phyloP scores from a whole-genome alignment of 78 protist genomes.

The Cavenderia fasciculata region DNA sequence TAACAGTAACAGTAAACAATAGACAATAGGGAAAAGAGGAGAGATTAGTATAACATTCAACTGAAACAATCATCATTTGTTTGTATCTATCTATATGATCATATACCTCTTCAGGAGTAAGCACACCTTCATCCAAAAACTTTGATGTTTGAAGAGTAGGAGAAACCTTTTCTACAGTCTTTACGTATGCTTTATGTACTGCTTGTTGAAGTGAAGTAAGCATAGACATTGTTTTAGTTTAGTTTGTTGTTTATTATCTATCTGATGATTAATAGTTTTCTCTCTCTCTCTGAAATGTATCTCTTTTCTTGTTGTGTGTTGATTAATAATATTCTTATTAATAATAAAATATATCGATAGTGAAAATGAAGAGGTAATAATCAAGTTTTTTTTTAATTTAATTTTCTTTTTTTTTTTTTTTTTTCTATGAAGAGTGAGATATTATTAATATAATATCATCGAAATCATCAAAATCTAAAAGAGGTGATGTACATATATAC shows the following conservation, averaged over 20 bases:
- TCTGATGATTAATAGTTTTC: not conserved
- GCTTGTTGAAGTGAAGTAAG: constrained; percentile 69
- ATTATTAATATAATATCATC: too few species aligned
- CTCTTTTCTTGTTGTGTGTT: too few species aligned
- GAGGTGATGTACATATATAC: too few species aligned
- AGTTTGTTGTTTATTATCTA: too few species aligned
- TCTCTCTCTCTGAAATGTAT: too few species aligned
- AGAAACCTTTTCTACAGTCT: constrained; percentile 77
- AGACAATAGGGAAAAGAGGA: not conserved
- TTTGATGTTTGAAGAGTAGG: constrained; percentile 80
- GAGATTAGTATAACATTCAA: not conserved
- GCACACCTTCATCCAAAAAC: constrained; percentile 92
- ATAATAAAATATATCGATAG: not conserved
- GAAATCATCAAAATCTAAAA: too few species aligned
- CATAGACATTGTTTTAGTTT: constrained; percentile 32
- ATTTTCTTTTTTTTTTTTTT: too few species aligned
- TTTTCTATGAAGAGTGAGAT: too few species aligned
- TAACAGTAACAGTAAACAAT: not conserved
- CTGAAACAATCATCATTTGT: not conserved
- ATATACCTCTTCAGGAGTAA: constrained; percentile 94
- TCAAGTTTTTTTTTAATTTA: too few species aligned
- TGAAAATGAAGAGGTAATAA: too few species aligned
- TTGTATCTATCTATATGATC: not conserved
- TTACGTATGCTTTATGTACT: constrained; percentile 73
- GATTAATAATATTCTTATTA: too few species aligned